Percentiles rank a stretch among this genome's conserved stretches.
Evolutionary conservation across 192 early-diverging fungal species (phyloP).

Genomic region (Oehlia diaphana): DNA sequence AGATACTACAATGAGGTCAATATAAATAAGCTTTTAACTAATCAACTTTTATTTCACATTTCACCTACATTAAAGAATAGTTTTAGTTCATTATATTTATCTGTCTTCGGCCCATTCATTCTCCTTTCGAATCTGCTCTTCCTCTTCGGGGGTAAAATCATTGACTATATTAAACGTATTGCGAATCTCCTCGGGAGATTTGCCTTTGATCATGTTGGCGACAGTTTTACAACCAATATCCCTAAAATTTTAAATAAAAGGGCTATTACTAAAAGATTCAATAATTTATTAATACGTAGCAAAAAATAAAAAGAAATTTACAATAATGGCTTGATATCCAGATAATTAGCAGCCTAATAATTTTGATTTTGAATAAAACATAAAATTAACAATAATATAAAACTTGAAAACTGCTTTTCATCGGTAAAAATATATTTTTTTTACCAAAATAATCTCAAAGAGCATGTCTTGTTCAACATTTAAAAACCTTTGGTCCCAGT

Average conservation of each 20-base stretch:
- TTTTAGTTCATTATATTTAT: slow-evolving; percentile 28
- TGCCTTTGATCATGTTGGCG: slow-evolving; percentile 90
- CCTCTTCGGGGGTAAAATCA: slow-evolving; percentile 74
- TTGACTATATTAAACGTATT: slow-evolving; percentile 67
- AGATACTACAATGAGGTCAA: too few species aligned
- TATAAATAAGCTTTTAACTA: too few species aligned
- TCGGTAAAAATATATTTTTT: not conserved
- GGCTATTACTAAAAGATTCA: not conserved
- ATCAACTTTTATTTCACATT: too few species aligned
- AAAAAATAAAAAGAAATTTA: not conserved
- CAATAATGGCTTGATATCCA: slow-evolving; percentile 71
- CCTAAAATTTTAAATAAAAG: not conserved
- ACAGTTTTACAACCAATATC: slow-evolving; percentile 81
- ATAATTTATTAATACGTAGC: not conserved
- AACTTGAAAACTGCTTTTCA: too few species aligned
- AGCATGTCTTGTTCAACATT: slow-evolving; percentile 78
- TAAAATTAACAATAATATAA: not conserved
- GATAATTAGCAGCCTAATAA: slow-evolving; percentile 76
- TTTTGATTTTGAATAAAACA: not conserved
- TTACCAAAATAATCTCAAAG: slow-evolving; percentile 72
- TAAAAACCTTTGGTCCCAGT: slow-evolving; percentile 81
- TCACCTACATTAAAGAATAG: too few species aligned
- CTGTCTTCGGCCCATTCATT: slow-evolving; percentile 67
- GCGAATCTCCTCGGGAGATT: slow-evolving; percentile 86
- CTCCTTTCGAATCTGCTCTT: slow-evolving; percentile 60